Evolutionary conservation across 768 basidiomycete genomes (phyloP), one percentile per base, ranked within the genome.

Genomic region (Mycena galericulata): DNA sequence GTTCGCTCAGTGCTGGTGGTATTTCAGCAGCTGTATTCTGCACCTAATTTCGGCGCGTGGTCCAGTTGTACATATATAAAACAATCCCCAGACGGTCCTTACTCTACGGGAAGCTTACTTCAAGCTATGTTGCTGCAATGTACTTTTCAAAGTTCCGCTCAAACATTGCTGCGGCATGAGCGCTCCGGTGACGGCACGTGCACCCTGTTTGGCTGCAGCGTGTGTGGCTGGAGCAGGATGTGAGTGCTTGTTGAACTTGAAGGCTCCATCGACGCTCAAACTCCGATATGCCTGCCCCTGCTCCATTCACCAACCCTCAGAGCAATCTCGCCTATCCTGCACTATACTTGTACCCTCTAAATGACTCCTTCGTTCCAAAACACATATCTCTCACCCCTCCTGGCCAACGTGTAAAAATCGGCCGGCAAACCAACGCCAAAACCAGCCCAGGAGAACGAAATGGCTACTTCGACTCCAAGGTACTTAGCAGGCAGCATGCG

Each of bases 391-490:
- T 97, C 68, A 78, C 80, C 47, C 82, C 84, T 65, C 27, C 67
- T 20, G 86, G 84, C 63, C 89, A 90, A 78, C 92, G 89, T 76
- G 89, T 92, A 58, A 92, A 96, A 88, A 97, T 99, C 77, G 97
- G 97, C 20, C 84, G 97, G 63, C 97, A 98, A 82, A 99, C 96
- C 18, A 98, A 96, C 79, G 90, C 92, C 63, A 98, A 98, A 86
- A 98, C 96, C 0, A 90, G 94, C 32, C 97, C 97, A 20, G 90
- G 88, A 14, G 95, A 97, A 76, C 86, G 93, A 75, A 98, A 99
- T 77, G 97, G 96, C 12, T 99, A 93, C 83, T 98, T 99, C 78
- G 97, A 99, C 82, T 93, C 92, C 26, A 98, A 99, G 78, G 86
- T 99, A 10, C 85, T 99, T 68, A 95, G 93, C 73, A 85, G 97